Conservation (phyloP, 768 basidiomycete genomes). For the Kockovaella imperatae region DNA sequence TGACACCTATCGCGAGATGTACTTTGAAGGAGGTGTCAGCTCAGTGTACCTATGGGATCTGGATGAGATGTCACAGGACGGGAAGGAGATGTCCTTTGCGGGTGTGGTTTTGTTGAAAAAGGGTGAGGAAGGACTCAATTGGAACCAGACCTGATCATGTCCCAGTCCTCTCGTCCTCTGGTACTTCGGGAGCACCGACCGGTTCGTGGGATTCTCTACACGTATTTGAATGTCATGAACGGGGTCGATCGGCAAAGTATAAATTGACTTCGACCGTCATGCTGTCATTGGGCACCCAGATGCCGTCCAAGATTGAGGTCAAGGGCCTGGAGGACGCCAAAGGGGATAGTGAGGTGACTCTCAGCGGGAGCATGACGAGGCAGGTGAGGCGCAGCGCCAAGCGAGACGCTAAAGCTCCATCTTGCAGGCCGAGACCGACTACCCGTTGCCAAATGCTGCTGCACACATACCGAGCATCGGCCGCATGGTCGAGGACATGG, state of each 20-base stretch:
- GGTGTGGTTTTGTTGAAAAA: constrained; percentile 96
- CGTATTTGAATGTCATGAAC: constrained; percentile 89
- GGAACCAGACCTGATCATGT: neutral
- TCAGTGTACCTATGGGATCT: constrained; percentile 97
- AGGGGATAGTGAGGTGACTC: constrained; percentile 63
- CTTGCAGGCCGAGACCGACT: constrained; percentile 81
- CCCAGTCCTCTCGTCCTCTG: neutral
- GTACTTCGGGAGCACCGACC: constrained; percentile 28
- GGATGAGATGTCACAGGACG: constrained; percentile 59
- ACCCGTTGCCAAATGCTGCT: constrained; percentile 65
- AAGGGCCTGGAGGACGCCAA: constrained; percentile 48
- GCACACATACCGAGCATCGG: constrained; percentile 93
- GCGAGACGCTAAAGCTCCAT: constrained; percentile 7
- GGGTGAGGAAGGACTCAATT: constrained; percentile 49
- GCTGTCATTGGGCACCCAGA: constrained; percentile 68
- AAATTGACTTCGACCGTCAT: constrained; percentile 96
- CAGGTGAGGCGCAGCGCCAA: constrained; percentile 56
- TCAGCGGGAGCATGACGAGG: constrained; percentile 96
- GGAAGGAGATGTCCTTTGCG: constrained; percentile 60
- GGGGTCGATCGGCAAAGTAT: constrained; percentile 87
- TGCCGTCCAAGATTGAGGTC: constrained; percentile 20
- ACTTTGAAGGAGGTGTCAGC: constrained; percentile 96
- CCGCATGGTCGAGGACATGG: constrained; percentile 95
- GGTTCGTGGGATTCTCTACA: constrained; percentile 98
- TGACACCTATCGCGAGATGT: constrained; percentile 96